Conservation (phyloP, 2,329 filamentous ascomycete genomes). For the Endocalyx cinctus region DNA sequence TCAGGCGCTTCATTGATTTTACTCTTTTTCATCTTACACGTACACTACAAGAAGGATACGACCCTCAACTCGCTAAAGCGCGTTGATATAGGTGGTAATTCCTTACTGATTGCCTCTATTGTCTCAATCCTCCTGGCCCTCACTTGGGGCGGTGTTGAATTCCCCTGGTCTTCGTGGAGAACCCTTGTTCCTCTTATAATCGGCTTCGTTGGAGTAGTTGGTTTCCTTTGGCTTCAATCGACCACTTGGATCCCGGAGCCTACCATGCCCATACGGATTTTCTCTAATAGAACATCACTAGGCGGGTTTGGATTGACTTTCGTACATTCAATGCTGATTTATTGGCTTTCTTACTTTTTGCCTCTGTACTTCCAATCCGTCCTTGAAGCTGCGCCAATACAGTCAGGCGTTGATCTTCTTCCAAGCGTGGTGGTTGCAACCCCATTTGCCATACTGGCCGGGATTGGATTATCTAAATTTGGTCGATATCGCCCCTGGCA, state of each 20-base stretch:
- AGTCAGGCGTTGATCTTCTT: slow-evolving; percentile 20
- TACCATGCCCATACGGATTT: slow-evolving; percentile 37
- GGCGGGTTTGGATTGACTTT: slow-evolving; percentile 27
- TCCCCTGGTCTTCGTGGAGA: slow-evolving; percentile 6
- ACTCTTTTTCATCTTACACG: too few relatives aligned
- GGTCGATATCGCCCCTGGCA: slow-evolving; percentile 11
- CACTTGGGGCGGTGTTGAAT: background rate
- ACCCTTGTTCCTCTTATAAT: slow-evolving; percentile 3
- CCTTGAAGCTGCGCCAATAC: slow-evolving; percentile 16
- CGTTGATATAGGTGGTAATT: slow-evolving; percentile 14
- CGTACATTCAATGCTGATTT: slow-evolving; percentile 28
- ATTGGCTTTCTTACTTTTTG: slow-evolving; percentile 30
- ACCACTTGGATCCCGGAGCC: slow-evolving; percentile 5
- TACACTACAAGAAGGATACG: too few relatives aligned
- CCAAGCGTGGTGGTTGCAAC: slow-evolving; percentile 13
- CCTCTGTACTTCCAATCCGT: slow-evolving; percentile 38
- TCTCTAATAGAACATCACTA: slow-evolving; percentile 33
- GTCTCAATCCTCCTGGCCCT: slow-evolving; percentile 11
- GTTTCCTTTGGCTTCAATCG: slow-evolving; percentile 1
- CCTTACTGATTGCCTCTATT: slow-evolving; percentile 10
- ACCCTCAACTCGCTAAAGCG: background rate
- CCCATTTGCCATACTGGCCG: slow-evolving; percentile 16
- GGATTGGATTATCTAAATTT: slow-evolving; percentile 16
- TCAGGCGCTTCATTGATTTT: slow-evolving; percentile 19
- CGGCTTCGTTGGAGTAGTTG: background rate